Conservation (phyloP, 768 basidiomycete species). For the Saitozyma sp. region DNA sequence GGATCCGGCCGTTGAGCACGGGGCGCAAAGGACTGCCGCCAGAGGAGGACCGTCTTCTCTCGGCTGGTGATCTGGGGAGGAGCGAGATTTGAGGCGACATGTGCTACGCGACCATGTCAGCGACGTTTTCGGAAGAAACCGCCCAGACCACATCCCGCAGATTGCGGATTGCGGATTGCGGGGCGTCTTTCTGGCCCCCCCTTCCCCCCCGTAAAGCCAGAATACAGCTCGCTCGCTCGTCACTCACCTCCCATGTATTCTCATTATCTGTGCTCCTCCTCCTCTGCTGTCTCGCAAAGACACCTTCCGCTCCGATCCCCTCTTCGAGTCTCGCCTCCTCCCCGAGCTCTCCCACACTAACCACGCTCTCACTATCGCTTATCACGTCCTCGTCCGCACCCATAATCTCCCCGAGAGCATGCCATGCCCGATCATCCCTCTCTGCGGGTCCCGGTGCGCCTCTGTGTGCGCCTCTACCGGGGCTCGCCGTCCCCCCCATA, state of each 20-base stretch:
- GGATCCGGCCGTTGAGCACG: conserved; percentile 59
- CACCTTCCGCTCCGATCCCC: conserved; percentile 19
- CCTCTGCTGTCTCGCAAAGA: conserved; percentile 5
- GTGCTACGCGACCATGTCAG: conserved; percentile 61
- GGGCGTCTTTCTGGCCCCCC: too few relatives aligned
- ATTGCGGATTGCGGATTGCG: too few relatives aligned
- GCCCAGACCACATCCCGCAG: conserved; percentile 32
- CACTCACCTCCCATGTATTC: conserved; percentile 88
- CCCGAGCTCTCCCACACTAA: conserved; percentile 81
- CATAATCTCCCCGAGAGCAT: conserved; percentile 70
- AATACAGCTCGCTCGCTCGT: too few relatives aligned
- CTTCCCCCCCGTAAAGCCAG: too few relatives aligned
- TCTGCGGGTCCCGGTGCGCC: conserved; percentile 17
- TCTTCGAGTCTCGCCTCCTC: conserved; percentile 67
- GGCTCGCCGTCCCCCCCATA: too few relatives aligned
- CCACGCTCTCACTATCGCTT: conserved; percentile 92
- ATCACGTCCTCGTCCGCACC: conserved; percentile 67
- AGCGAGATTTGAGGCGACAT: conserved; percentile 96
- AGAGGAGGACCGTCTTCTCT: conserved; percentile 67
- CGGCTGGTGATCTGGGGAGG: conserved; percentile 85
- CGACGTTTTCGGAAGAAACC: conserved; percentile 3
- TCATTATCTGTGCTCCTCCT: conserved; percentile 57
- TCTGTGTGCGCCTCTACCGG: too few relatives aligned
- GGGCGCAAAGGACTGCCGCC: conserved; percentile 73
- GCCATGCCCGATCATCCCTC: conserved; percentile 65